Evolutionary conservation across 129 eudicot genomes (phyloP).

Genomic region (Artemisia tridentata): DNA sequence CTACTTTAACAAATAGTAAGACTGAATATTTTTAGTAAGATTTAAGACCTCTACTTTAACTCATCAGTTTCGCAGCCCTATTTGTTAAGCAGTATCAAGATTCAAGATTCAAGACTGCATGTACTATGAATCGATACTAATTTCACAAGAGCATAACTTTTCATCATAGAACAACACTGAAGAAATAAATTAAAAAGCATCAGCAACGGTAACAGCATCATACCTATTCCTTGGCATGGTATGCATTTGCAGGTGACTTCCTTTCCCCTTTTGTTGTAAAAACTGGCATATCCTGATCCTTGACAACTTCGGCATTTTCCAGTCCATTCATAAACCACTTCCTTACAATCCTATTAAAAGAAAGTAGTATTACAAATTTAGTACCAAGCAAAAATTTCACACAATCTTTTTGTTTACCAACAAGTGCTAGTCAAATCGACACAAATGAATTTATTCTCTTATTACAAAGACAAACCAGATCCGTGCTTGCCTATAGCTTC

Average conservation of each 20-base stretch:
- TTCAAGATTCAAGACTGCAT: no score
- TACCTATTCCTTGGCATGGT: slow-evolving; percentile 96
- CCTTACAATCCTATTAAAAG: slow-evolving; percentile 61
- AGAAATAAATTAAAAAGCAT: neutral
- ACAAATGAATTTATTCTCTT: neutral
- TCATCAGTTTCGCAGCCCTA: no score
- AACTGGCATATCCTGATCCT: slow-evolving; percentile 79
- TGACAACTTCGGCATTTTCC: slow-evolving; percentile 96
- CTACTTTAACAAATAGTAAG: neutral
- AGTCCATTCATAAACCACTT: slow-evolving; percentile 89
- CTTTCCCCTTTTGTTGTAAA: slow-evolving; percentile 79
- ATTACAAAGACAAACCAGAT: neutral
- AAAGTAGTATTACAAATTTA: slow-evolving; percentile 13
- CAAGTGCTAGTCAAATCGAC: neutral
- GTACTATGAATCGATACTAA: neutral
- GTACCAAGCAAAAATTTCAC: slow-evolving; percentile 8
- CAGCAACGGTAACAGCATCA: slow-evolving; percentile 9
- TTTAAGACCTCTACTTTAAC: no score
- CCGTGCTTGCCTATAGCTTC: neutral
- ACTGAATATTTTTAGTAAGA: neutral
- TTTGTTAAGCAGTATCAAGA: no score
- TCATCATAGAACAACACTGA: neutral
- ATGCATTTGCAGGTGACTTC: slow-evolving; percentile 81
- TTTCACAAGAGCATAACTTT: neutral
- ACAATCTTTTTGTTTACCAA: neutral